Conservation (phyloP, 2,329 filamentous ascomycete genomes). For the Alternaria hordeiaustralica region DNA sequence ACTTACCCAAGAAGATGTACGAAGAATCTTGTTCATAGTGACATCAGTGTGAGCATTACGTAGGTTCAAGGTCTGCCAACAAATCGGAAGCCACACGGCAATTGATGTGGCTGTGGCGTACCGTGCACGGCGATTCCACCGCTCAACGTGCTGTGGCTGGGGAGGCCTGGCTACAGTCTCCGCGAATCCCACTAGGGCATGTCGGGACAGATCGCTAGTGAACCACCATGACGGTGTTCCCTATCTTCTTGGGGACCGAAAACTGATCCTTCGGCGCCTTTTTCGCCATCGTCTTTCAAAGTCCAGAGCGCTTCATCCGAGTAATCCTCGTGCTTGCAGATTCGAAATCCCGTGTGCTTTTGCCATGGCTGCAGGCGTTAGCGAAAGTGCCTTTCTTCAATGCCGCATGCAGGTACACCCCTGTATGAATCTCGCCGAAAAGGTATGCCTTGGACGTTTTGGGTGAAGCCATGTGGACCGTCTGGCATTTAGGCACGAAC, state of each 20-base stretch:
- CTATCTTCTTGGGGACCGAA: conserved; percentile 13
- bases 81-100: conserved; percentile 31
- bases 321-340: conserved; percentile 24
- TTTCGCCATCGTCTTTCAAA: conserved; percentile 21
- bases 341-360: conserved; percentile 21
- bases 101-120: conserved; percentile 21
- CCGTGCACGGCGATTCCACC: conserved; percentile 28
- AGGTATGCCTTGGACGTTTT: conserved; percentile 20
- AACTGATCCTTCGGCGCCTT: conserved; percentile 18
- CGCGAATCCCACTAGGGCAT: neutral
- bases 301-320: conserved; percentile 13
- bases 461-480: conserved; percentile 21
- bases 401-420: conserved; percentile 26
- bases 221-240: conserved; percentile 18
- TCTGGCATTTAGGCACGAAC: conserved; percentile 17
- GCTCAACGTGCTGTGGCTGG: conserved; percentile 21
- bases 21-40: conserved; percentile 1
- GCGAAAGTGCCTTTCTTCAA: conserved; percentile 24
- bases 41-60: conserved; percentile 6
- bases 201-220: conserved; percentile 6
- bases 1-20: neutral
- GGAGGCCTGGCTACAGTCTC: conserved; percentile 15
- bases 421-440: conserved; percentile 28
- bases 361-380: conserved; percentile 25
- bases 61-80: conserved; percentile 12